These are phyloP conservation scores for Pistacia vera DNA, from an alignment of 345 rosid genomes.

Conservation along the genomic window DNA sequence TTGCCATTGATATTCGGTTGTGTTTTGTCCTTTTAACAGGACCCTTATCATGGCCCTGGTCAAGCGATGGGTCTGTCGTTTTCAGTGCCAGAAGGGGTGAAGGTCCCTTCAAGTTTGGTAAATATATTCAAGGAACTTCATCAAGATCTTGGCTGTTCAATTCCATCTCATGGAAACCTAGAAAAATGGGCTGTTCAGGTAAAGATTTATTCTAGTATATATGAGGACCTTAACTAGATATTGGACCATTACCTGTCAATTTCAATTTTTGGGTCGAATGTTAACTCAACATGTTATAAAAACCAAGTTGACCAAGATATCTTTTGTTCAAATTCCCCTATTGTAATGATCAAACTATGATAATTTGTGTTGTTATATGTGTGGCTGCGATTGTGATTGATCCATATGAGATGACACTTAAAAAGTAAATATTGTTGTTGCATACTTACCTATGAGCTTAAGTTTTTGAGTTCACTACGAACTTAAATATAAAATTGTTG, in stretches of 20 bases:
- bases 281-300: not conserved
- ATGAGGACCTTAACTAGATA: not conserved
- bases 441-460: no score
- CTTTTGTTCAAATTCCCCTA: not conserved
- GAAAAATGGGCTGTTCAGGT: slow-evolving; percentile 93
- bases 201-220: not conserved
- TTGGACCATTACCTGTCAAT: not conserved
- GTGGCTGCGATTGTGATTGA: no score
- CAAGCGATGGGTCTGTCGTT: slow-evolving; percentile 99
- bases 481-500: not conserved
- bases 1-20: not conserved
- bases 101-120: slow-evolving; percentile 78
- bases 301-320: not conserved
- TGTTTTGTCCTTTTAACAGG: slow-evolving; percentile 33
- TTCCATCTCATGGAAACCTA: slow-evolving; percentile 89
- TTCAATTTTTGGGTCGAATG: no score
- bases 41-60: slow-evolving; percentile 96
- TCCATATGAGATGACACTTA: no score
- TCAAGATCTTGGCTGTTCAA: slow-evolving; percentile 81
- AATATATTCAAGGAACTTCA: slow-evolving; percentile 92
- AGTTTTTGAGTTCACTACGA: no score
- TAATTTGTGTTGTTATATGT: no score
- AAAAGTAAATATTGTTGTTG: no score
- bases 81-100: slow-evolving; percentile 84
- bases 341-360: not conserved